Base-by-base conservation (phyloP, 345 rosid genomes). In the Sisymbrium irio region DNA sequence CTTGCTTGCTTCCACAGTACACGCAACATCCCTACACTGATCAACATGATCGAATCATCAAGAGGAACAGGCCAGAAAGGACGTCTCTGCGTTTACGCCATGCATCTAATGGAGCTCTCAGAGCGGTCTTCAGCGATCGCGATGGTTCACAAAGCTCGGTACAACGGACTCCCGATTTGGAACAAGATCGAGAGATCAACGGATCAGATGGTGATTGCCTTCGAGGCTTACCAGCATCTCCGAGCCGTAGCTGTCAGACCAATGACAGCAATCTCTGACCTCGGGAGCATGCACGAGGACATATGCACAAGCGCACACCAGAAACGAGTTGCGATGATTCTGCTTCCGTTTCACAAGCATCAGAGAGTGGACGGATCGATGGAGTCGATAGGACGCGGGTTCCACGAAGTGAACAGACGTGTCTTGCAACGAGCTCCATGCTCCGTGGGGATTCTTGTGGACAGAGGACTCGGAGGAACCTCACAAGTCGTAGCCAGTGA, bases 51-150 rank as follows among this genome's bases (percentile, higher is more conserved):
- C 1, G 94, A 88, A 49, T 82, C 79, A 18, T 79, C 81, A 10
- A 66, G 81, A 44, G 81, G 97, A 30, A 80, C 72, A 7, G 78
- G 82, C 13, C 83, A 83, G 62, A 74, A 54, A 9, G 90, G 82
- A 54, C 74, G 78, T 6, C 91, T 89, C 55, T 80, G 85, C 33
- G 83, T 89, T 9, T 91, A 91, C 18, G 88, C 91, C 0, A 82
- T 89, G 96, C 82, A 86, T 67, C 81, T 91, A 3, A 86, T 89
- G 92, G 97, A 91, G 75, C 86, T 91, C 20, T 86, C 93, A 0
- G 92, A 82, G 73, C 81, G 96, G 33, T 85, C 96, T 59, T 87
- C 93, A 0, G 91, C 95, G 5, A 91, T 89, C n/a, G 76, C 86
- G 0, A 86, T 86, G 91, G 87, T 89, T 70, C 96, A 91, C 65